Percentiles rank a stretch among this genome's conserved stretches.
Evolutionary conservation across 2,329 filamentous ascomycete species (phyloP).

Genomic region (Cyphellophora attinorum): DNA sequence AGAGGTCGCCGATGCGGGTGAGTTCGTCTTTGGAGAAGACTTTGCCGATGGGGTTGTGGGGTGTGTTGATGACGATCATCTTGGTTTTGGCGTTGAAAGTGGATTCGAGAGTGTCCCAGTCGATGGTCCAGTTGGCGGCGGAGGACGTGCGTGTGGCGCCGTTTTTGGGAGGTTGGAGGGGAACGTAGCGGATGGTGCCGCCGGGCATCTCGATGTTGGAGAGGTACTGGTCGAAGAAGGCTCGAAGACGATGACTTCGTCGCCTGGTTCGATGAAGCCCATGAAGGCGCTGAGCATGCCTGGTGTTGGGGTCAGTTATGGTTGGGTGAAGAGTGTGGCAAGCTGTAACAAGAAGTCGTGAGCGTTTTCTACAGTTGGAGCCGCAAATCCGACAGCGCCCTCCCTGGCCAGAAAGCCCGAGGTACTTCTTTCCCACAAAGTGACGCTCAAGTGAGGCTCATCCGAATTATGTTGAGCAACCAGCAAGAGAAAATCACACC

Average conservation of each 20-base stretch:
- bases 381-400: no score
- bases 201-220: conserved; percentile 98
- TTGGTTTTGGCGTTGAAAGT: conserved; percentile 80
- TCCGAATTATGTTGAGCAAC: no score
- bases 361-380: no score
- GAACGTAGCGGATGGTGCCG: conserved; percentile 88
- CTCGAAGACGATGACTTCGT: conserved; percentile 97
- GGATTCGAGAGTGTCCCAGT: conserved; percentile 71
- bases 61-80: conserved; percentile 71
- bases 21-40: conserved; percentile 81
- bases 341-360: no score
- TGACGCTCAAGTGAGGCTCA: no score
- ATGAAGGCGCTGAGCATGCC: conserved; percentile 96
- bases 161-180: conserved; percentile 77
- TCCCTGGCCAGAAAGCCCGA: no score
- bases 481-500: no score
- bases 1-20: conserved; percentile 73
- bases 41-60: conserved; percentile 93
- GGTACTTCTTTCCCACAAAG: no score
- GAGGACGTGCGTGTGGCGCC: conserved; percentile 73
- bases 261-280: conserved; percentile 87
- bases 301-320: conserved; percentile 29
- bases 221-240: conserved; percentile 99
- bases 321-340: neutral
- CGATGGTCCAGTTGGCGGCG: conserved; percentile 77